These are phyloP conservation scores for Euphorbia schlechtendalii DNA, from an alignment of 441 rosid genomes.

Conservation along the genomic window DNA sequence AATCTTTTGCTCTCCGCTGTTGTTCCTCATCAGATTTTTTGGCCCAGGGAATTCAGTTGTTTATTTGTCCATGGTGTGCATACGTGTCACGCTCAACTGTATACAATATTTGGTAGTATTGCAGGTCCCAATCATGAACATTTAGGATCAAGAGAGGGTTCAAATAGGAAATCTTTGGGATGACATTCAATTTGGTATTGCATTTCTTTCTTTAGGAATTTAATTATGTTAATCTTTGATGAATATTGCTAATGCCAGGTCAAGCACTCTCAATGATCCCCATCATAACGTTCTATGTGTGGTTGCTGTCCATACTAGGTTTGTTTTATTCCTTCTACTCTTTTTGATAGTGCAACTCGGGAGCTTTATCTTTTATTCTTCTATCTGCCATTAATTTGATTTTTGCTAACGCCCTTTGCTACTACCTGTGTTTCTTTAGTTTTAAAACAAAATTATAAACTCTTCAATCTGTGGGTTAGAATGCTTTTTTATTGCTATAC, in stretches of 20 bases:
- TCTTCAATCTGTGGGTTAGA: neutral
- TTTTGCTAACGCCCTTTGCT: neutral
- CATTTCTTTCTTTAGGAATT: slow-evolving; percentile 26
- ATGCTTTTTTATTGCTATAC: slow-evolving; percentile 6
- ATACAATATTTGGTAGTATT: slow-evolving; percentile 1
- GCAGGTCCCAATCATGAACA: slow-evolving; percentile 66
- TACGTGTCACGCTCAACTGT: neutral
- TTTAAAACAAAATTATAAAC: neutral
- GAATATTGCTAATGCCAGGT: slow-evolving; percentile 68
- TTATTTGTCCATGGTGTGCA: neutral
- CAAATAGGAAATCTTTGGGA: slow-evolving; percentile 60
- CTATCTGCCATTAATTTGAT: slow-evolving; percentile 1
- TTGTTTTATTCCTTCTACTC: slow-evolving; percentile 1
- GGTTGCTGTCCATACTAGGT: slow-evolving; percentile 80
- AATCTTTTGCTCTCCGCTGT: slow-evolving; percentile 25
- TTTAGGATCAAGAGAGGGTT: slow-evolving; percentile 55
- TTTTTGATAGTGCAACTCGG: no score
- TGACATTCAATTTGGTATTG: slow-evolving; percentile 50
- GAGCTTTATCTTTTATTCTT: neutral
- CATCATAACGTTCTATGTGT: slow-evolving; percentile 80
- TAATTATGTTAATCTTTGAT: slow-evolving; percentile 80
- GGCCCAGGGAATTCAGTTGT: slow-evolving; percentile 38
- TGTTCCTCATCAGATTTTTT: slow-evolving; percentile 52
- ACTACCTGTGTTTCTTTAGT: neutral
- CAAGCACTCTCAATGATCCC: slow-evolving; percentile 84